Conservation (phyloP, 495 filamentous ascomycete genomes). For the Tuber magnatum region DNA sequence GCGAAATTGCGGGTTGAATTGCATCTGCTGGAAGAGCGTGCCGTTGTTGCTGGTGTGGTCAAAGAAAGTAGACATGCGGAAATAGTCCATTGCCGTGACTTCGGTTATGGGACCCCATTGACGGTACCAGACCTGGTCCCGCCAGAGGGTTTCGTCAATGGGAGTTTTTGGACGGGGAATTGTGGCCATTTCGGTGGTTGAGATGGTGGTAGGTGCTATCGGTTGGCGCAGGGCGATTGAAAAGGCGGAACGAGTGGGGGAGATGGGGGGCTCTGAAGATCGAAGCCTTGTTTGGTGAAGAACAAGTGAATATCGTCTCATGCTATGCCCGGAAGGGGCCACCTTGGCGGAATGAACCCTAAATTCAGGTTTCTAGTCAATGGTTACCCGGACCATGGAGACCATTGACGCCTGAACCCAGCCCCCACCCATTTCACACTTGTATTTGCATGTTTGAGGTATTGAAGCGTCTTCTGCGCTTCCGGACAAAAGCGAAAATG, state of each 20-base stretch:
- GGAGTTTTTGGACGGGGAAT: constrained; percentile 37
- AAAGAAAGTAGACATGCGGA: constrained; percentile 82
- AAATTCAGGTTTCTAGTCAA: background rate
- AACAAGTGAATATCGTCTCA: background rate
- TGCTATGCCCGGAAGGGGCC: background rate
- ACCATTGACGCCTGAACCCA: background rate
- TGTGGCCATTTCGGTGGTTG: constrained; percentile 24
- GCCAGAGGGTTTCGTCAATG: constrained; percentile 40
- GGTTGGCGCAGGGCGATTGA: background rate
- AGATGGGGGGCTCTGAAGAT: background rate
- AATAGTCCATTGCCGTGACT: constrained; percentile 67
- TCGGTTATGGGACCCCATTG: constrained; percentile 25
- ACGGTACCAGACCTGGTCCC: constrained; percentile 32
- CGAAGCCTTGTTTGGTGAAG: background rate
- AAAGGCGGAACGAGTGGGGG: background rate
- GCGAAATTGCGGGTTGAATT: constrained; percentile 57
- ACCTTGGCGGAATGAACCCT: background rate
- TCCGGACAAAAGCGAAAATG: background rate
- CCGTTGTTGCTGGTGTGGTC: constrained; percentile 84
- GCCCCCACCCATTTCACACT: background rate
- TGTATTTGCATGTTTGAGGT: background rate
- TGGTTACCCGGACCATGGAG: background rate
- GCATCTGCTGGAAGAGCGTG: constrained; percentile 65
- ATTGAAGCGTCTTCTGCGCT: background rate
- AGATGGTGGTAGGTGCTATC: background rate